These are phyloP conservation scores for Candida boidinii DNA, from an alignment of 805 yeast genomes.

Conservation along the genomic window DNA sequence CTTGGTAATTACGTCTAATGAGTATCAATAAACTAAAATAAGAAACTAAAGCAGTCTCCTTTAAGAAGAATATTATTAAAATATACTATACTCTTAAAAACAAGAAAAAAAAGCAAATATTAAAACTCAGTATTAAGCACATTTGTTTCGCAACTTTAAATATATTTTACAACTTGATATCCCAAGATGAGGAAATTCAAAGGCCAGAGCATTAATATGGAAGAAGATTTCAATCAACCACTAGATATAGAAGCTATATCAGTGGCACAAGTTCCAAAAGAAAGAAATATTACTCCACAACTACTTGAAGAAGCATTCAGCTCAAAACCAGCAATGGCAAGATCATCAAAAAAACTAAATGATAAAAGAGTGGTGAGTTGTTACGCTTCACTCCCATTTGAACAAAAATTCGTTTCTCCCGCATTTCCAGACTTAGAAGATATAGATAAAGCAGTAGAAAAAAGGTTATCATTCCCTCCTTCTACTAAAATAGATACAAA, in stretches of 20 bases:
- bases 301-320: neutral
- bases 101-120: too few relatives aligned
- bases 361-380: neutral
- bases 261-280: neutral
- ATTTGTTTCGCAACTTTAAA: too few relatives aligned
- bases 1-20: too few relatives aligned
- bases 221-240: conserved; percentile 15
- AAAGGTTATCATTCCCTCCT: too few relatives aligned
- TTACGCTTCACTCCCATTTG: neutral
- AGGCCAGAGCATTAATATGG: conserved; percentile 15
- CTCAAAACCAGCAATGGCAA: neutral
- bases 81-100: too few relatives aligned
- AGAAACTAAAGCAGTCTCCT: too few relatives aligned
- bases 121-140: too few relatives aligned
- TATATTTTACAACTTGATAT: neutral
- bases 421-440: neutral
- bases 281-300: neutral
- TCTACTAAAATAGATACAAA: too few relatives aligned
- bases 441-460: too few relatives aligned
- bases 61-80: too few relatives aligned
- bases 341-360: too few relatives aligned
- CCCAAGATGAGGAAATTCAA: conserved; percentile 12
- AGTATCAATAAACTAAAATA: too few relatives aligned
- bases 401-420: neutral
- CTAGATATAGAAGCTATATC: conserved; percentile 3